Percentiles rank a stretch among this genome's conserved stretches.
phyloP scores from a whole-genome alignment of 169 alveolate genomes.

The Plasmodium reichenowi region DNA sequence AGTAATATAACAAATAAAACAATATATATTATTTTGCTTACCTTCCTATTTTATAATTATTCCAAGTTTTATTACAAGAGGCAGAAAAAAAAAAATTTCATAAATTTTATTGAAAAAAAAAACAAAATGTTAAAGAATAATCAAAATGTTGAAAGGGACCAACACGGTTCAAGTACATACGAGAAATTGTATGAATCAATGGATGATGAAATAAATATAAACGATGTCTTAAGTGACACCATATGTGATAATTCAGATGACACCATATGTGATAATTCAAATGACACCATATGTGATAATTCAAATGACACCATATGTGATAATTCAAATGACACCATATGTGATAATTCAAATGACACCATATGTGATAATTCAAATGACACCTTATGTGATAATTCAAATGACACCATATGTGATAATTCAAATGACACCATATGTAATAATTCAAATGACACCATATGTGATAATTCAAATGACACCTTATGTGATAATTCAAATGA shows the following conservation, averaged over 20 bases:
- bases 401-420: conserved; percentile 2
- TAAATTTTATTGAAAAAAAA: conserved; percentile 53
- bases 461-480: neutral
- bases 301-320: no score
- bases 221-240: conserved; percentile 18
- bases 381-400: neutral
- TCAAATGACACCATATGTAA: neutral
- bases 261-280: neutral
- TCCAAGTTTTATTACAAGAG: conserved; percentile 57
- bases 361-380: neutral
- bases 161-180: no score
- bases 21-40: conserved; percentile 24
- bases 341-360: neutral
- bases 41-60: conserved; percentile 62
- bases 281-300: no score
- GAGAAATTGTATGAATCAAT: neutral
- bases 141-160: neutral
- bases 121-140: neutral
- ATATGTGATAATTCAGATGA: neutral
- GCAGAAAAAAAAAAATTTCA: conserved; percentile 15
- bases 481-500: neutral
- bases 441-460: neutral
- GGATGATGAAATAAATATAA: neutral
- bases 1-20: conserved; percentile 63
- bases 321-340: neutral